Conservation (phyloP, 2,329 filamentous ascomycete genomes). For the Mycocentrospora acerina region DNA sequence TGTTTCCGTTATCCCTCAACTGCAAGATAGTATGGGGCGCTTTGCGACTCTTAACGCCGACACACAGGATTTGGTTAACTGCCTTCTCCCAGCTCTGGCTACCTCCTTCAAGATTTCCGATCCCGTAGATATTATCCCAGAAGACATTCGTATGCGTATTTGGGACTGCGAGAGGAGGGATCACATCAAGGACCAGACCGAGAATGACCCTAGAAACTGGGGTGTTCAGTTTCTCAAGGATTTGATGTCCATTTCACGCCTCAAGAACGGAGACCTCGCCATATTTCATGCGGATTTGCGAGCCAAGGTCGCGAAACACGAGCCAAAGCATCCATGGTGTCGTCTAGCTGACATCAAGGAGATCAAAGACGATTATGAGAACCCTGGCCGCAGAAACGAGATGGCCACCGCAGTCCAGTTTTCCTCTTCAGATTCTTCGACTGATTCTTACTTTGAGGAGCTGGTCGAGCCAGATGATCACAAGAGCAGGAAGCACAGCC, state of each 20-base stretch:
- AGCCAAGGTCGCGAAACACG: constrained; percentile 26
- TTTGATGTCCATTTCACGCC: constrained; percentile 32
- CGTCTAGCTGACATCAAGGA: constrained; percentile 33
- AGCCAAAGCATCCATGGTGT: constrained; percentile 34
- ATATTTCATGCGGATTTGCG: constrained; percentile 29
- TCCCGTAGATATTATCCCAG: constrained; percentile 31
- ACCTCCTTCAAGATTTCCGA: constrained; percentile 23
- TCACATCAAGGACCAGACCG: constrained; percentile 35
- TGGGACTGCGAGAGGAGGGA: constrained; percentile 40
- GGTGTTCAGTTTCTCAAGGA: constrained; percentile 41
- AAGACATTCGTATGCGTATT: constrained; percentile 40
- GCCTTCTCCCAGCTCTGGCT: constrained; percentile 34
- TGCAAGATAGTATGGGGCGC: constrained; percentile 26
- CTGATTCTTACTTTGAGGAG: constrained; percentile 34
- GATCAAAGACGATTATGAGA: constrained; percentile 31
- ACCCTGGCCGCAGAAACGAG: constrained; percentile 17
- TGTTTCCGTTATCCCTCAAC: neutral
- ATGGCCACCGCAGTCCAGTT: constrained; percentile 6
- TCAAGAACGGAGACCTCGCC: constrained; percentile 26
- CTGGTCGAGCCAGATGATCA: constrained; percentile 27
- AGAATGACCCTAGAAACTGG: constrained; percentile 40
- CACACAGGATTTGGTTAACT: constrained; percentile 34
- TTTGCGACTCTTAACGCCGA: constrained; percentile 36
- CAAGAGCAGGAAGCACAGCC: constrained; percentile 19
- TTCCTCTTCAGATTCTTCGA: constrained; percentile 20